phyloP scores from a whole-genome alignment of 176 grass and related monocot species.

The Elaeis guineensis region DNA sequence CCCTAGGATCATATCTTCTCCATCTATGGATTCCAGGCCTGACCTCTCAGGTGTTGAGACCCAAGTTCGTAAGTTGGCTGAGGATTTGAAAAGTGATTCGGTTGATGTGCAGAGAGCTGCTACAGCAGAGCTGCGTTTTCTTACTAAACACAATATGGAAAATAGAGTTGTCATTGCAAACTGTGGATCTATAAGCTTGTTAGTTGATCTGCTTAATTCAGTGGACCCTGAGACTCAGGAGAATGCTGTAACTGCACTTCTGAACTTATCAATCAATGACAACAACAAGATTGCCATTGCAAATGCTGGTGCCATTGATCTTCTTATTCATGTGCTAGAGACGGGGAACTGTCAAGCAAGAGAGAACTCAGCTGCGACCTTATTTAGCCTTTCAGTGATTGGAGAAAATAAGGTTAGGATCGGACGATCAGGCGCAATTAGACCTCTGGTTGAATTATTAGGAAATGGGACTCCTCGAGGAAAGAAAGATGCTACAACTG shows the following conservation, averaged over 20 bases:
- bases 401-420: slow-evolving; percentile 69
- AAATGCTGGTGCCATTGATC: slow-evolving; percentile 45
- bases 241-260: slow-evolving; percentile 57
- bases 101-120: slow-evolving; percentile 33
- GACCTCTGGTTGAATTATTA: slow-evolving; percentile 66
- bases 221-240: slow-evolving; percentile 50
- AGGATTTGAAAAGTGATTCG: slow-evolving; percentile 58
- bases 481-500: slow-evolving; percentile 78
- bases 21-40: slow-evolving; percentile 40
- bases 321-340: slow-evolving; percentile 67
- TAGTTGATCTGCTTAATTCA: slow-evolving; percentile 66
- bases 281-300: slow-evolving; percentile 75
- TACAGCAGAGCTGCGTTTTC: slow-evolving; percentile 47
- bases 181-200: slow-evolving; percentile 44
- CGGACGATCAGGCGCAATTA: slow-evolving; percentile 65
- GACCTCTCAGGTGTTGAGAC: slow-evolving; percentile 40
- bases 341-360: slow-evolving; percentile 69
- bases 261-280: slow-evolving; percentile 79
- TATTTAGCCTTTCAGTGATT: slow-evolving; percentile 75
- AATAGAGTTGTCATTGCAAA: slow-evolving; percentile 55
- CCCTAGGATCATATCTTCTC: slow-evolving; percentile 58
- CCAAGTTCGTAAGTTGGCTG: slow-evolving; percentile 35
- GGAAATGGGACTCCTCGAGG: slow-evolving; percentile 54
- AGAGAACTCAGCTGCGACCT: slow-evolving; percentile 67
- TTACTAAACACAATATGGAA: slow-evolving; percentile 62